Base-by-base conservation (phyloP, 2,329 filamentous ascomycete species). In the Aureobasidium sp. region DNA sequence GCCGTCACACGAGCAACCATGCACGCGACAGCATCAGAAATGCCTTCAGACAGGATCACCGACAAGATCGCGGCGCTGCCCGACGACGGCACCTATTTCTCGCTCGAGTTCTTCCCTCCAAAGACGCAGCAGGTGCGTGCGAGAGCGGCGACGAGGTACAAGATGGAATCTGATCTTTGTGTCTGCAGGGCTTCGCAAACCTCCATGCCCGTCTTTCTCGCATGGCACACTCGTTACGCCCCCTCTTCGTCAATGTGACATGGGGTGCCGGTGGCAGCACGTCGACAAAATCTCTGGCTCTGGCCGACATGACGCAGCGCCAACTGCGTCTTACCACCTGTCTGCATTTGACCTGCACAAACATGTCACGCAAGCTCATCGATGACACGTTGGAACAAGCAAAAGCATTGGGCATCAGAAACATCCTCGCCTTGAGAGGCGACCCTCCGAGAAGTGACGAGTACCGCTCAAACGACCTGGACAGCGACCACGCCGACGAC, bases 41-140 rank as follows among this genome's bases (percentile, higher is more conserved):
- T 22, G 40, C 6, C 34, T 30, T 35, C 48, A 84, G 85, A 90
- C 74, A 93, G 88, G 73, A 90, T 96, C 67, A 95, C 89, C 58
- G 86, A 94, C 77, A 95, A 95, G 78, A 91, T 97, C 67, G 87
- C 88, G 72, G 88, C 89, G 57, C 74, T 98, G 74, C 87, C 88
- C 69, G 80, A 85, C 59, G 82, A 88, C 70, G 80, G 81, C 60
- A 83, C 80, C 68, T 97, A 93, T 76, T 95, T 95, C 73, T 97
- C 93, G 42, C 85, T 97, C 71, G 93, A 98, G 74, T 98, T 98
- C 81, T 98, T 98, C 74, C 93, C 93, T 61, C 93, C 93, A 58
- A 98, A 97, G 76, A 98, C 93, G 41, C 79, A 85, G 57, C 95
- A 95, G 84, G 79, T 81, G 65, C 63, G 71, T 62, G 71, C 29